Evolutionary conservation across 2,329 filamentous ascomycete genomes (phyloP).

Genomic region (Diaporthe caulivora): DNA sequence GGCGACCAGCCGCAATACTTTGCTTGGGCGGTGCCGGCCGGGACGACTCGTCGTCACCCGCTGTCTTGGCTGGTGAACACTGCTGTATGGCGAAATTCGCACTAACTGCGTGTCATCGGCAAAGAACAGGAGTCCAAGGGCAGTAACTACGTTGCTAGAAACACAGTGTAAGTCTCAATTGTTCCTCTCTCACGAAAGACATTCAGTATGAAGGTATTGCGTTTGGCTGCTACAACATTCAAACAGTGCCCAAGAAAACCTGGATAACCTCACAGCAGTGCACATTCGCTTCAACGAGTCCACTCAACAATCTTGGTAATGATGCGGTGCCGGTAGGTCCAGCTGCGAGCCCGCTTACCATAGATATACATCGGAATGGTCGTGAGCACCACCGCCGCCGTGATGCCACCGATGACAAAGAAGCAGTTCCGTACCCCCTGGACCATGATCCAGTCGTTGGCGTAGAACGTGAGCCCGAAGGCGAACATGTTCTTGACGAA

Average conservation of each 20-base stretch:
- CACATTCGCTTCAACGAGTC: not conserved
- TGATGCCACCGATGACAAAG: slow-evolving; percentile 53
- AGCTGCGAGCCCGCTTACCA: slow-evolving; percentile 43
- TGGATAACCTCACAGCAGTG: not conserved
- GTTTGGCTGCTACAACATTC: not conserved
- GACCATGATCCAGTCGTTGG: slow-evolving; percentile 53
- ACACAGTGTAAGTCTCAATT: not conserved
- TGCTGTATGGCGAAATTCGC: too few relatives aligned
- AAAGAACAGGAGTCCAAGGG: not conserved
- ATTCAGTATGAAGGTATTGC: not conserved
- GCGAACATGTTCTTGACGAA: slow-evolving; percentile 55
- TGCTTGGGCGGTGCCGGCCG: not conserved
- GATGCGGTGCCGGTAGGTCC: slow-evolving; percentile 36
- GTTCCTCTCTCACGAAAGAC: not conserved
- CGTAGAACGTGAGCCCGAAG: slow-evolving; percentile 54
- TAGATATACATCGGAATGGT: slow-evolving; percentile 49
- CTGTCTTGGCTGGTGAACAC: too few relatives aligned
- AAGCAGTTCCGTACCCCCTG: slow-evolving; percentile 53
- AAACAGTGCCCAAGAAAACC: not conserved
- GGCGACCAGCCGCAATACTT: too few relatives aligned
- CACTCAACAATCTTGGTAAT: slow-evolving; percentile 37
- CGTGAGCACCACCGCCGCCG: slow-evolving; percentile 46
- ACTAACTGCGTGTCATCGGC: not conserved
- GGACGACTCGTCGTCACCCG: too few relatives aligned
- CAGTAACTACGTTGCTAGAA: not conserved